Conservation (phyloP, 1,284 basidiomycete genomes). For the Cryptococcus sp. region DNA sequence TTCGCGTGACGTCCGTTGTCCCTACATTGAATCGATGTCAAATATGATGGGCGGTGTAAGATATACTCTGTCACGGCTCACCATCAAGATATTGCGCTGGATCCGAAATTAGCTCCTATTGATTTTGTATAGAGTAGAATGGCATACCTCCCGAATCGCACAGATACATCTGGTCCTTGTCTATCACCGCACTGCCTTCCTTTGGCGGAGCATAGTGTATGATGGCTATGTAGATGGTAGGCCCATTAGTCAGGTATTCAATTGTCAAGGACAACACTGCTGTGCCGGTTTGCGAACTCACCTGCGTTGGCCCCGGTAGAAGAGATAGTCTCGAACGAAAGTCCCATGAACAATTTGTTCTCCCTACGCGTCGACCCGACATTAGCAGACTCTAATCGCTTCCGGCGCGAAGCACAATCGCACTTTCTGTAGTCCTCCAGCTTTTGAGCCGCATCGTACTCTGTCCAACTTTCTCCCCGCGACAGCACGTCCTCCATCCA, state of each 20-base stretch:
- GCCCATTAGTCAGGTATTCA: too few relatives aligned
- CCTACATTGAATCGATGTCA: constrained; percentile 54
- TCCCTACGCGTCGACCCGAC: constrained; percentile 58
- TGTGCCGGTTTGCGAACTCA: constrained; percentile 47
- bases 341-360: constrained; percentile 75
- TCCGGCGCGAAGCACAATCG: constrained; percentile 33
- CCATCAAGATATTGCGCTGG: constrained; percentile 78
- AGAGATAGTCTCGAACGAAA: constrained; percentile 92
- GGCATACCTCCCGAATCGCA: constrained; percentile 87
- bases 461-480: constrained; percentile 67
- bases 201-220: constrained; percentile 89
- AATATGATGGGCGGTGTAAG: not conserved
- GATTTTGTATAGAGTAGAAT: not conserved
- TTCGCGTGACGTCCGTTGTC: constrained; percentile 92
- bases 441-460: constrained; percentile 77
- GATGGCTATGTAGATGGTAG: constrained; percentile 61
- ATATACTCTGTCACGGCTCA: constrained; percentile 3
- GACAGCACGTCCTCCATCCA: constrained; percentile 88
- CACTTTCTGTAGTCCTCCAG: constrained; percentile 79
- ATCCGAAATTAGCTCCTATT: not conserved
- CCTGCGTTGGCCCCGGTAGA: constrained; percentile 84
- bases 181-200: constrained; percentile 71
- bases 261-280: too few relatives aligned
- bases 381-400: not conserved
- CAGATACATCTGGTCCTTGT: constrained; percentile 81